Evolutionary conservation across 1,139 yeast genomes (phyloP), one percentile per base, ranked within the genome.

Genomic region (Scheffersomyces lignicola): DNA sequence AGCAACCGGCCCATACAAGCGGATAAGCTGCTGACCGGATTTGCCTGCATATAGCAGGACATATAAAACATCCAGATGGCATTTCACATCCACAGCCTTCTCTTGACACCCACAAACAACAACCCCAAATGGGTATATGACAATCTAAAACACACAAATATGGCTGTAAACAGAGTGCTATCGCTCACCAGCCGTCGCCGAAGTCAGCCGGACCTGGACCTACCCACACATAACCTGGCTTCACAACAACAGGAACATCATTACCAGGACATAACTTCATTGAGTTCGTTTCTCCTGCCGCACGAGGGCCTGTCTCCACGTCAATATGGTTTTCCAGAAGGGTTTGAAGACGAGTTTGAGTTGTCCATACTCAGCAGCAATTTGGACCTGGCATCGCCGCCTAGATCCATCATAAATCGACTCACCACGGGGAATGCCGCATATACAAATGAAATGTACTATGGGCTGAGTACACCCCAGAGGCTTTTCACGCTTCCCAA

Each of bases 401-500:
- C 28, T 7, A 11, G 29, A 26, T 26, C 29, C 7, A 5, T 6
- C 11, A 5, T 26, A 4, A 26, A 26, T 26, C 29, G 12, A 15
- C 11, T 26, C 9, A 15, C 11, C 5, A 26, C 29, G 10, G n/a
- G 21, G 5, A 11, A 26, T 26, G 29, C 14, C 5, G 26, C 8
- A 11, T 14, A 5, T 26, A 14, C 7, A 16, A 15, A 26, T 26
- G 29, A 26, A 10, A n/a, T 15, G 4, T 11, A 4, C n/a, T 11
- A 11, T 25, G 16, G 15, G 4, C 29, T 18, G 10, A 7, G 21
- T 5, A 26, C 29, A 15, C 29, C 29, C n/a, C 29, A 26, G 11
- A 26, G 18, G 20, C 18, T 26, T n/a, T 7, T 26, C 10, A 26
- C 29, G 4, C 5, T 26, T 10, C 29, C 29, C 11, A 26, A 26